A percentile compares a stretch with the other conserved stretches of the same genome.
Evolutionary conservation across 495 filamentous ascomycete species (phyloP).

Genomic region (Aspergillus heteromorphus): DNA sequence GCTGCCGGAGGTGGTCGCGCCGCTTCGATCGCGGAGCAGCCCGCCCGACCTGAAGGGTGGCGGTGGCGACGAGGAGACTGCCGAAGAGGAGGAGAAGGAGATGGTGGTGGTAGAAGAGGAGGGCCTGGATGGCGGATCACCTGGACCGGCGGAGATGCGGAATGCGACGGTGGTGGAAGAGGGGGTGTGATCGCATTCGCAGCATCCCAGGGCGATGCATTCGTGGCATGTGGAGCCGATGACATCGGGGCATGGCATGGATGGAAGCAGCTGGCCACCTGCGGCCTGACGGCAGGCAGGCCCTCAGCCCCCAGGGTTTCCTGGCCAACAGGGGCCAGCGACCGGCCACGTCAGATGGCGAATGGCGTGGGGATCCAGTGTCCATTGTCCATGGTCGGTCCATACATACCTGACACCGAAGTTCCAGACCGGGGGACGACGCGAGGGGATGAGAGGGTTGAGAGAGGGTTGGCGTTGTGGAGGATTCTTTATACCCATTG

Average conservation of each 20-base stretch:
- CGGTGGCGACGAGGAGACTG: conserved; percentile 13
- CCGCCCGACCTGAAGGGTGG: conserved; percentile 32
- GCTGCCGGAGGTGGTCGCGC: conserved; percentile 20
- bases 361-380: too few relatives aligned
- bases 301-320: not conserved
- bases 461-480: too few relatives aligned
- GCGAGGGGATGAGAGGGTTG: too few relatives aligned
- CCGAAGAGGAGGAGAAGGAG: conserved; percentile 5
- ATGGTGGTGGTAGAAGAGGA: too few relatives aligned
- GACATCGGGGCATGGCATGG: not conserved
- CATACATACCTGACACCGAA: too few relatives aligned
- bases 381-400: too few relatives aligned
- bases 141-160: not conserved
- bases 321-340: not conserved
- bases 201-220: not conserved
- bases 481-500: too few relatives aligned
- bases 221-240: not conserved
- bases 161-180: not conserved
- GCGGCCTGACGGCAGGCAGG: not conserved
- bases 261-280: not conserved
- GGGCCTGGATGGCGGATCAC: not conserved
- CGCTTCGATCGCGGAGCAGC: conserved; percentile 34
- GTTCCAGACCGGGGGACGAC: too few relatives aligned
- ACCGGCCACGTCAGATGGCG: not conserved
- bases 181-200: not conserved